These are phyloP conservation scores for Penicillium sclerotiorum DNA, from an alignment of 2,329 filamentous ascomycete species.

Conservation along the genomic window DNA sequence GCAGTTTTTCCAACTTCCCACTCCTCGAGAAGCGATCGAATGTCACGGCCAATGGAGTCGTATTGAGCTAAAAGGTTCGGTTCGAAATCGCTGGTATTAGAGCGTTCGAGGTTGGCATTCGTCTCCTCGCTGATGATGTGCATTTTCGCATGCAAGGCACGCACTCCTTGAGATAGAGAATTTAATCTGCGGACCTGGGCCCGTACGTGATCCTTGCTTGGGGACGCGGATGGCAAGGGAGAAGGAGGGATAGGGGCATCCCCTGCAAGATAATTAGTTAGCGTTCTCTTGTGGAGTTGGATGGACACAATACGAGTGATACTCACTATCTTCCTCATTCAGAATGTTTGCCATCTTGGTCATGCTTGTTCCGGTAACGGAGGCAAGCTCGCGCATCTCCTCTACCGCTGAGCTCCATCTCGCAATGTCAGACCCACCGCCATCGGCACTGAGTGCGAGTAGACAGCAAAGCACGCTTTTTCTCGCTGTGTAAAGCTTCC, in stretches of 20 bases:
- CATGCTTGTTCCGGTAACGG: conserved; percentile 63
- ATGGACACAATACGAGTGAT: conserved; percentile 15
- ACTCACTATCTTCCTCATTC: conserved; percentile 76
- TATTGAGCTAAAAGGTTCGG: conserved; percentile 83
- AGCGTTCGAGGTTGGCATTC: conserved; percentile 73
- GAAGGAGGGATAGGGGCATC: conserved; percentile 51
- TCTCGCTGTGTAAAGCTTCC: conserved; percentile 76
- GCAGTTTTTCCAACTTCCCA: conserved; percentile 89
- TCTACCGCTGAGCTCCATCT: conserved; percentile 80
- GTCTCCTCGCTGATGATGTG: conserved; percentile 90
- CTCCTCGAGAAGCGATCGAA: conserved; percentile 76
- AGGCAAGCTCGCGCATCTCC: conserved; percentile 68
- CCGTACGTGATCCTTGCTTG: conserved; percentile 80
- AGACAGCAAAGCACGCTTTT: conserved; percentile 89
- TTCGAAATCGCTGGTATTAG: conserved; percentile 70
- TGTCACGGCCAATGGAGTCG: conserved; percentile 87
- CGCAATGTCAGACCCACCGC: conserved; percentile 72
- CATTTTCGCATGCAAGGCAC: conserved; percentile 91
- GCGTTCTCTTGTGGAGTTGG: neutral
- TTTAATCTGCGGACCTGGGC: conserved; percentile 86
- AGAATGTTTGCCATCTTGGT: conserved; percentile 70
- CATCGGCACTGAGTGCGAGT: conserved; percentile 80
- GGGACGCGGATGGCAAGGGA: conserved; percentile 67
- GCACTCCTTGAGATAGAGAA: conserved; percentile 84
- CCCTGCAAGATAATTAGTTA: conserved; percentile 28